A percentile compares a stretch with the other conserved stretches of the same genome.
These are phyloP conservation scores for Candida silvatica DNA, from an alignment of 805 yeast genomes.

Conservation along the genomic window DNA sequence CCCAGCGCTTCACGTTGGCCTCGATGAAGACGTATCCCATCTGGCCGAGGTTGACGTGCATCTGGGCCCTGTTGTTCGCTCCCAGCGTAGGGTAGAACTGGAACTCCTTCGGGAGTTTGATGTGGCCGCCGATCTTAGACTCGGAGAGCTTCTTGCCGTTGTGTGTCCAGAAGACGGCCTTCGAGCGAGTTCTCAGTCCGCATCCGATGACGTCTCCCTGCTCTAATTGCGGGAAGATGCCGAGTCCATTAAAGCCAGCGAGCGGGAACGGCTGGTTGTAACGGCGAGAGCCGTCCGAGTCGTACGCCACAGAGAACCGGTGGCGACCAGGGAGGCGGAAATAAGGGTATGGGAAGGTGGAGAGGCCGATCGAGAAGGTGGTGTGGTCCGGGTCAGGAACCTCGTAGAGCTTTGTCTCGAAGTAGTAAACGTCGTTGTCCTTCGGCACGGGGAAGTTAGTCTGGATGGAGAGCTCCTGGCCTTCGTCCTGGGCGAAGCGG, in stretches of 20 bases:
- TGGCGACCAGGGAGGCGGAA: conserved; percentile 93
- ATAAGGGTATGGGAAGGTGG: conserved; percentile 86
- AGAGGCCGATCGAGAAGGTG: conserved; percentile 64
- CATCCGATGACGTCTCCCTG: conserved; percentile 92
- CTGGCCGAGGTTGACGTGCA: conserved; percentile 92
- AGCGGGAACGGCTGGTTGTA: conserved; percentile 64
- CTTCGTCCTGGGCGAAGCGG: conserved; percentile 38
- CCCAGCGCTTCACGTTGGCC: conserved; percentile 93
- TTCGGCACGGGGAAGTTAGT: conserved; percentile 82
- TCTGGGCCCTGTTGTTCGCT: conserved; percentile 67
- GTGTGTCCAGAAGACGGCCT: conserved; percentile 87
- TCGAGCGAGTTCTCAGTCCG: conserved; percentile 76
- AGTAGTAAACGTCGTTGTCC: conserved; percentile 79
- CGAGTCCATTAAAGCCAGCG: conserved; percentile 33
- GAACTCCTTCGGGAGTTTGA: conserved; percentile 60
- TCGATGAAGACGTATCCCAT: conserved; percentile 85
- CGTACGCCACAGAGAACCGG: conserved; percentile 77
- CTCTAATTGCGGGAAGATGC: conserved; percentile 48
- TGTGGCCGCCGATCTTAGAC: conserved; percentile 72
- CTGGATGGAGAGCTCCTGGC: conserved; percentile 39
- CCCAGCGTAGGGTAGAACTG: conserved; percentile 86
- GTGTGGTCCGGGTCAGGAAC: conserved; percentile 29
- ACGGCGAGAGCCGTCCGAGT: conserved; percentile 74
- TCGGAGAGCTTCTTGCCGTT: conserved; percentile 88
- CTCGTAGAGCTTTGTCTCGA: conserved; percentile 78